Evolutionary conservation across 2,329 filamentous ascomycete species (phyloP).

Genomic region (Aplosporella prunicola): DNA sequence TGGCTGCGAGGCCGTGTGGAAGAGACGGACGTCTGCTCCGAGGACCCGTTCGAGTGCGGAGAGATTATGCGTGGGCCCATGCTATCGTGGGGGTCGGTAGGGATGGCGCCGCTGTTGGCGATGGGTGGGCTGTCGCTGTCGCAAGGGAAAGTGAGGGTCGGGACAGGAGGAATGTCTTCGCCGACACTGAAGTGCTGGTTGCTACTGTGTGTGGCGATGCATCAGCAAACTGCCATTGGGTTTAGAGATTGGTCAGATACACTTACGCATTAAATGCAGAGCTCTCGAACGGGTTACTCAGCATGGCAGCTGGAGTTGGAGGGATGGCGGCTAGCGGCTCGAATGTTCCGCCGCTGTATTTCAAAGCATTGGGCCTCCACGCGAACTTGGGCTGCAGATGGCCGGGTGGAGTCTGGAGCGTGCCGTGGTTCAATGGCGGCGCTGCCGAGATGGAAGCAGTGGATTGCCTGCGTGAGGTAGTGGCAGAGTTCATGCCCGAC

Average conservation of each 20-base stretch:
- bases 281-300: slow-evolving; percentile 9
- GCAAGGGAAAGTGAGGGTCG: neutral
- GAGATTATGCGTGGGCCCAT: neutral
- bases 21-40: neutral
- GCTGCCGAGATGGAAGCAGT: slow-evolving; percentile 4
- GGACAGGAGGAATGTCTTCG: slow-evolving; percentile 8
- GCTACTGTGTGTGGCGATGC: neutral
- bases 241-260: no score
- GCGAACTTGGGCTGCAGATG: neutral
- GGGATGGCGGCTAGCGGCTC: slow-evolving; percentile 10
- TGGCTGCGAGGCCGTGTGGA: slow-evolving; percentile 6
- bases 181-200: slow-evolving; percentile 7
- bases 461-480: slow-evolving; percentile 4
- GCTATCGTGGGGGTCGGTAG: neutral
- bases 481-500: slow-evolving; percentile 5
- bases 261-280: no score
- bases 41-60: neutral
- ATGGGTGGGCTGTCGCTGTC: no score
- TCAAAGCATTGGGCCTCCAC: slow-evolving; percentile 4
- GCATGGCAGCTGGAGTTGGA: slow-evolving; percentile 7
- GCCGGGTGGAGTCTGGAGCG: slow-evolving; percentile 1
- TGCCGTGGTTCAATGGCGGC: neutral
- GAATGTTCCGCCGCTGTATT: slow-evolving; percentile 8
- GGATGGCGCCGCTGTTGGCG: neutral
- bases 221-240: no score